A percentile compares a stretch with the other conserved stretches of the same genome.
These are phyloP conservation scores for Hura crepitans DNA, from an alignment of 441 rosid genomes.

Conservation along the genomic window DNA sequence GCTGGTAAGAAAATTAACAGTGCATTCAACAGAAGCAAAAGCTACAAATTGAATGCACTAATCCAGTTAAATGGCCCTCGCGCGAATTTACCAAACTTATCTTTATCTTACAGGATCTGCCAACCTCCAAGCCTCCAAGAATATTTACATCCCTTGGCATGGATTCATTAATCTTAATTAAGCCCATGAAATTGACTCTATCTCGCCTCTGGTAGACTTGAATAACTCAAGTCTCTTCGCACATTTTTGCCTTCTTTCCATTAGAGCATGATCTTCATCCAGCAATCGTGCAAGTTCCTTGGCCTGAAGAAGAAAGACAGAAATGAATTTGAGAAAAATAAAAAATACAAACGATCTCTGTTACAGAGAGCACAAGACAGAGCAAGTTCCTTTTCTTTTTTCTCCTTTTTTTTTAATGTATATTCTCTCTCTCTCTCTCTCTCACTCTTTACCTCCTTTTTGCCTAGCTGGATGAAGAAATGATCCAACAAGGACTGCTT, in stretches of 20 bases:
- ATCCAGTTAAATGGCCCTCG: background rate
- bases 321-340: background rate
- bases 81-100: background rate
- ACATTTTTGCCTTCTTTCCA: slow-evolving; percentile 58
- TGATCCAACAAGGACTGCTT: slow-evolving; percentile 59
- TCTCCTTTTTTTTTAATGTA: background rate
- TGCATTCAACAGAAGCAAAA: background rate
- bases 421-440: too few species aligned
- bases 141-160: background rate
- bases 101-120: too few species aligned
- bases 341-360: background rate
- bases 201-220: slow-evolving; percentile 60
- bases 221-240: slow-evolving; percentile 55
- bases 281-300: slow-evolving; percentile 50
- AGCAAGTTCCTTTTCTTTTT: too few species aligned
- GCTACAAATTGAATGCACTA: background rate
- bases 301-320: slow-evolving; percentile 27
- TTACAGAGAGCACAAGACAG: too few species aligned
- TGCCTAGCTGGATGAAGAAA: slow-evolving; percentile 64
- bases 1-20: background rate
- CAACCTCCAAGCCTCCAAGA: background rate
- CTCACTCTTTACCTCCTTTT: slow-evolving; percentile 49
- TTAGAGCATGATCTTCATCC: slow-evolving; percentile 56
- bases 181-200: slow-evolving; percentile 56
- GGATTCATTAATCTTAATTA: slow-evolving; percentile 23